phyloP scores from a whole-genome alignment of 2,329 filamentous ascomycete species.

The Pseudogymnoascus verrucosus region DNA sequence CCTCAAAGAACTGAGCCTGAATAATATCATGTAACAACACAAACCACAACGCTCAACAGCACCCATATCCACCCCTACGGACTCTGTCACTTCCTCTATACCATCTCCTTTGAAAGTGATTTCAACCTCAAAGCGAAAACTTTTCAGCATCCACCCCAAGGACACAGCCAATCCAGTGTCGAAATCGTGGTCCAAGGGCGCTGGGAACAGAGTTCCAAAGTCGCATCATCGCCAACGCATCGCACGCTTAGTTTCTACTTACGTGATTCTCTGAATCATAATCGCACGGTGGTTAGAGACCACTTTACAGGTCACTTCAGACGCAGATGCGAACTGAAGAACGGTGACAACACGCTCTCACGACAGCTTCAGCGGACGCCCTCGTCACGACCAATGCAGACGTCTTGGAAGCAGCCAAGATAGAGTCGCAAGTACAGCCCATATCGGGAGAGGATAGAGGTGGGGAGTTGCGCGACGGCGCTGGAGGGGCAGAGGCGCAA shows the following conservation, averaged over 20 bases:
- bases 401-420: slow-evolving; percentile 23
- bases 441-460: slow-evolving; percentile 22
- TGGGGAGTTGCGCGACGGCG: slow-evolving; percentile 22
- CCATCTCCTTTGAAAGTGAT: background rate
- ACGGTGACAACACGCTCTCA: background rate
- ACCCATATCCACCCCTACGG: background rate
- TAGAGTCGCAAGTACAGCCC: slow-evolving; percentile 26
- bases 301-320: background rate
- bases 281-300: slow-evolving; percentile 2
- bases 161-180: background rate
- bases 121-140: background rate
- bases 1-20: slow-evolving; percentile 8
- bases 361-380: slow-evolving; percentile 3
- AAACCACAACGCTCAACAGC: slow-evolving; percentile 1
- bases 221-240: slow-evolving; percentile 3
- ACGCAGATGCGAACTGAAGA: slow-evolving; percentile 2
- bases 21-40: slow-evolving; percentile 8
- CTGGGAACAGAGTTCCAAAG: background rate
- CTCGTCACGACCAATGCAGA: slow-evolving; percentile 8
- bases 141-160: background rate
- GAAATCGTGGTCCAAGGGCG: background rate
- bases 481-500: slow-evolving; percentile 18
- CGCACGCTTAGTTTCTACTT: background rate
- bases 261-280: background rate
- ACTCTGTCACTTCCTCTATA: background rate